Conservation (phyloP, 1,139 yeast genomes). For the Blastobotrys apis region DNA sequence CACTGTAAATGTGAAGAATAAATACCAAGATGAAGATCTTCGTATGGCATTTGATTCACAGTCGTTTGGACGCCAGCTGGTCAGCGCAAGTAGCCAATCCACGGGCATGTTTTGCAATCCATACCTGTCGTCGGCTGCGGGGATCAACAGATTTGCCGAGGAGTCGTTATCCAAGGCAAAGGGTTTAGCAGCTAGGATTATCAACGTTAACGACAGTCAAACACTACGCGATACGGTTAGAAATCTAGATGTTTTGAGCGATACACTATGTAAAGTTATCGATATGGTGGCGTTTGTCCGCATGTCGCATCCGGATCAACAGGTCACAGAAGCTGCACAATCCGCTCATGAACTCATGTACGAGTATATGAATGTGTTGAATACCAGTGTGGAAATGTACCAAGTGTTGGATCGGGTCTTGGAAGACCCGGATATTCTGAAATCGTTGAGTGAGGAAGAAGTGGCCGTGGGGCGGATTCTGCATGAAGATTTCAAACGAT, state of each 20-base stretch:
- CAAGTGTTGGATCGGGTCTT: conserved; percentile 54
- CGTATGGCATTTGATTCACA: conserved; percentile 23
- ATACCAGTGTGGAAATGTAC: conserved; percentile 77
- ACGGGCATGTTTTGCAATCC: conserved; percentile 76
- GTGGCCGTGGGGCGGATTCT: conserved; percentile 74
- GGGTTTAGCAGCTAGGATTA: conserved; percentile 52
- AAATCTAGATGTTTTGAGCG: conserved; percentile 79
- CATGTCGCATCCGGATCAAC: conserved; percentile 74
- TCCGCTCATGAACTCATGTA: conserved; percentile 83
- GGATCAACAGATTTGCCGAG: conserved; percentile 63
- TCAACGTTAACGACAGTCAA: conserved; percentile 39
- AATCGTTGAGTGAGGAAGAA: conserved; percentile 61
- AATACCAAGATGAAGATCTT: conserved; percentile 14
- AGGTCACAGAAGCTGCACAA: conserved; percentile 78
- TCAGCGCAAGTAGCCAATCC: conserved; percentile 2
- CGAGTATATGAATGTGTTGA: conserved; percentile 88
- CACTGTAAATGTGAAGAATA: too few species aligned
- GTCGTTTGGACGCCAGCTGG: conserved; percentile 12
- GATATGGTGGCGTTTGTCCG: conserved; percentile 92
- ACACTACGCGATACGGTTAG: conserved; percentile 55
- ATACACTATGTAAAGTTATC: conserved; percentile 83
- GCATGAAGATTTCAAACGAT: conserved; percentile 79
- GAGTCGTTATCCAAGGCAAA: conserved; percentile 63
- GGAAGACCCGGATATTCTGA: conserved; percentile 40
- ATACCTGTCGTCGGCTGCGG: conserved; percentile 62